A percentile compares a stretch with the other conserved stretches of the same genome.
These are phyloP conservation scores for Penicillium ochrochloron DNA, from an alignment of 495 filamentous ascomycete genomes.

Conservation along the genomic window DNA sequence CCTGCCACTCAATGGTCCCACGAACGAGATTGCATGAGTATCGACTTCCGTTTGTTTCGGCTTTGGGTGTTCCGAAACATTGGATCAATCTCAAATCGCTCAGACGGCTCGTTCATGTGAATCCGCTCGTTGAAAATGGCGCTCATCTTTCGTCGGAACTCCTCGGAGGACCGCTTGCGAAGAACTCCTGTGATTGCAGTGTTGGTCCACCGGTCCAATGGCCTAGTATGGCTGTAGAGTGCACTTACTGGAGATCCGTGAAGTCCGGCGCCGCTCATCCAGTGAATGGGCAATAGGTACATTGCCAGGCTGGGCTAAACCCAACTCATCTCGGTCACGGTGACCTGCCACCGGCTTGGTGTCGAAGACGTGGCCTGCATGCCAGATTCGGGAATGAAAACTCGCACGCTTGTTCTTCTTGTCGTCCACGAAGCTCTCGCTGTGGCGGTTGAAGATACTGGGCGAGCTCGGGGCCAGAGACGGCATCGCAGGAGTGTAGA, in stretches of 20 bases:
- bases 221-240: background rate
- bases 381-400: conserved; percentile 23
- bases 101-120: conserved; percentile 28
- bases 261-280: conserved; percentile 17
- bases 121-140: conserved; percentile 45
- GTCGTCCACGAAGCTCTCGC: background rate
- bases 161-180: conserved; percentile 43
- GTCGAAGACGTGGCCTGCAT: conserved; percentile 15
- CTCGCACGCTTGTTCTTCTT: conserved; percentile 23
- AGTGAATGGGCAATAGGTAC: conserved; percentile 2
- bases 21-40: conserved; percentile 22
- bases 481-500: conserved; percentile 17
- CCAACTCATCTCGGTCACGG: conserved; percentile 11
- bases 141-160: conserved; percentile 45
- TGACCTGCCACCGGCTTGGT: background rate
- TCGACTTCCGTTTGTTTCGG: conserved; percentile 23
- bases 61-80: conserved; percentile 14
- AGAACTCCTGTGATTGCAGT: conserved; percentile 23
- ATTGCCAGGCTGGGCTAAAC: conserved; percentile 4
- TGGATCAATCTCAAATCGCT: conserved; percentile 35
- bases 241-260: conserved; percentile 26
- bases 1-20: background rate
- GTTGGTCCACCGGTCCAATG: conserved; percentile 3
- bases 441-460: conserved; percentile 16
- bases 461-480: conserved; percentile 8